phyloP scores from a whole-genome alignment of 192 early-diverging fungal species.

The Gonapodya sp. region DNA sequence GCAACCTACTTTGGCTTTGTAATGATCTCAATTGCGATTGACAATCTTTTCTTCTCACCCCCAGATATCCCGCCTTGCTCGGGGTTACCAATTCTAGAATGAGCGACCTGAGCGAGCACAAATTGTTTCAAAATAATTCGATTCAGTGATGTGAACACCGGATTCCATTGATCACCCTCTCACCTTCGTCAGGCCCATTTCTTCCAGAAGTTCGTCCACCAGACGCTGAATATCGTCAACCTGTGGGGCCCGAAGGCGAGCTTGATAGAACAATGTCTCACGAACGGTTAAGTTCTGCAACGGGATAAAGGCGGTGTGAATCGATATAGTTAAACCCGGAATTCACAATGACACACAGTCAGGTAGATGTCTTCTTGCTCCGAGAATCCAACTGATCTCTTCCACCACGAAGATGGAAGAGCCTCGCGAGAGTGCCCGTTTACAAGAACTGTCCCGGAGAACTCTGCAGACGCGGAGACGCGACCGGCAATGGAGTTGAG shows the following conservation, averaged over 20 bases:
- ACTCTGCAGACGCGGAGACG: slow-evolving; percentile 56
- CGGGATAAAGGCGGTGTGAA: not conserved
- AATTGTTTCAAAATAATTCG: not conserved
- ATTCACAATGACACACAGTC: not conserved
- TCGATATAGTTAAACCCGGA: not conserved
- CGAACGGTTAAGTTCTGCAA: not conserved
- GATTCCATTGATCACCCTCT: not conserved
- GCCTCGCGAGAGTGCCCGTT: slow-evolving; percentile 35
- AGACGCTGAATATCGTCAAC: not conserved
- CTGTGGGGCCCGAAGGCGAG: not conserved
- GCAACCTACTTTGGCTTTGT: not conserved
- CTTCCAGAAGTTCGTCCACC: not conserved
- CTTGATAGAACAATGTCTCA: not conserved
- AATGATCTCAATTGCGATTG: slow-evolving; percentile 7
- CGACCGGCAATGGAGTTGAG: slow-evolving; percentile 45
- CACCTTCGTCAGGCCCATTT: not conserved
- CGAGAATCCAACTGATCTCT: not conserved
- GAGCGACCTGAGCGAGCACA: not conserved
- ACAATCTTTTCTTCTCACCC: not conserved
- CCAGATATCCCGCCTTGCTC: slow-evolving; percentile 3
- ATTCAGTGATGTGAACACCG: not conserved
- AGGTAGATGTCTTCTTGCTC: not conserved
- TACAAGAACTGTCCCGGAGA: slow-evolving; percentile 56
- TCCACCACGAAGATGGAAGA: not conserved
- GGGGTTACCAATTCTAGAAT: not conserved